Base-by-base conservation (phyloP, 441 rosid genomes). In the Isatis lusitanica region DNA sequence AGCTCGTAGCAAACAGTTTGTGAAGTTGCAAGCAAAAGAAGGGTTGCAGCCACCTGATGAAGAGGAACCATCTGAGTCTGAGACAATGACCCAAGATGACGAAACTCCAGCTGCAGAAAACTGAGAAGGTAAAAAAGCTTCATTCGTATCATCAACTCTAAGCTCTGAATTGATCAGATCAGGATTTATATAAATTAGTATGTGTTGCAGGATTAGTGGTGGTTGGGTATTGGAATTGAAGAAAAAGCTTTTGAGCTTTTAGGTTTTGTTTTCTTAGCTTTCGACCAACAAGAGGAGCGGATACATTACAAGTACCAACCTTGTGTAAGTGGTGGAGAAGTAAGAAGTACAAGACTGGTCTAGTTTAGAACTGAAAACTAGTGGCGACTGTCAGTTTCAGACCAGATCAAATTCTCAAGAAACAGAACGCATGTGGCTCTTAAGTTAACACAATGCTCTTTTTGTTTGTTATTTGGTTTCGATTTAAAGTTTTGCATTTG, bases 1-100 rank as follows among this genome's bases (percentile, higher is more conserved):
- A 57, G 89, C 87, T 60, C 84, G 83, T 10, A 83, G 94, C 82
- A 81, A 74, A 84, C 96, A 87, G 74, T 92, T 92, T 76, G 89
- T 85, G 42, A 90, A 85, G 80, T 66, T 77, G 74, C 82, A 65
- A 72, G 79, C 77, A 64, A 74, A 82, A 74, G 87, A 86, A 55
- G 64, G 74, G 70, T 64, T 77, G 42, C 85, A 68, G 68, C 71
- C 87, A 36, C 56, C 71, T 16, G 75, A 76, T 17, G 76, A 82
- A 18, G 85, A 83, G 55, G 72, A 79, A 76, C 61, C 85, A 51
- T 55, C 74, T 16, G 82, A 80, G 55, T 67, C 66, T 6, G 72
- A 70, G 68, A 50, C 26, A 26, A 36, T 68, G 57, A 58, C 63
- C 9, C 28, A 33, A 59, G 80, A 28, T 9, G 63, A 42, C 1